Evolutionary conservation across 2,329 filamentous ascomycete genomes (phyloP).

Genomic region (Anthostomella pinea): DNA sequence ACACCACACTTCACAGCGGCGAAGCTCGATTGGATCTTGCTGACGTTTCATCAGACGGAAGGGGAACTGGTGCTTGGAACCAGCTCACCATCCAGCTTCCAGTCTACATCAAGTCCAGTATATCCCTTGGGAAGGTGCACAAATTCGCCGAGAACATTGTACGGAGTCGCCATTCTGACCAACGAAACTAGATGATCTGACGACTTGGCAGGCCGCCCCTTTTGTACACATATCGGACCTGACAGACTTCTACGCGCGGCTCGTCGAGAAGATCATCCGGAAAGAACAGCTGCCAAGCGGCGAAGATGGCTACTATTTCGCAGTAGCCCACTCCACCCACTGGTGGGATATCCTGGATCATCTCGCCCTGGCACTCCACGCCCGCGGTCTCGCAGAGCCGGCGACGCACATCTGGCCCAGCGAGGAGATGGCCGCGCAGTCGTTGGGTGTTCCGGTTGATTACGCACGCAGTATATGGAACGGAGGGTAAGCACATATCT

Average conservation of each 20-base stretch:
- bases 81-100: constrained; percentile 35
- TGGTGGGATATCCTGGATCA: constrained; percentile 31
- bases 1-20: background rate
- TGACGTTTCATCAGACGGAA: constrained; percentile 28
- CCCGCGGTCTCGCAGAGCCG: constrained; percentile 27
- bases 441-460: constrained; percentile 28
- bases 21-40: background rate
- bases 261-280: constrained; percentile 30
- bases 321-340: constrained; percentile 24
- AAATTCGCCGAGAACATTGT: constrained; percentile 34
- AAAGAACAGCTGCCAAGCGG: constrained; percentile 27
- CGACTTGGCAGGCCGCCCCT: constrained; percentile 17
- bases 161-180: constrained; percentile 14
- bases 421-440: constrained; percentile 31
- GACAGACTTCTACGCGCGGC: constrained; percentile 26
- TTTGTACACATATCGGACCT: constrained; percentile 33
- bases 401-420: constrained; percentile 28
- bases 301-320: constrained; percentile 35
- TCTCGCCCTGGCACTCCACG: constrained; percentile 26
- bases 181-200: background rate
- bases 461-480: constrained; percentile 26
- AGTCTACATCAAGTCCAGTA: constrained; percentile 27
- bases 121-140: constrained; percentile 27
- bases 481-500: constrained; percentile 22
- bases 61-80: constrained; percentile 31